Evolutionary conservation across 1,139 yeast species (phyloP).

Genomic region (Saccharomycopsis hybrid): DNA sequence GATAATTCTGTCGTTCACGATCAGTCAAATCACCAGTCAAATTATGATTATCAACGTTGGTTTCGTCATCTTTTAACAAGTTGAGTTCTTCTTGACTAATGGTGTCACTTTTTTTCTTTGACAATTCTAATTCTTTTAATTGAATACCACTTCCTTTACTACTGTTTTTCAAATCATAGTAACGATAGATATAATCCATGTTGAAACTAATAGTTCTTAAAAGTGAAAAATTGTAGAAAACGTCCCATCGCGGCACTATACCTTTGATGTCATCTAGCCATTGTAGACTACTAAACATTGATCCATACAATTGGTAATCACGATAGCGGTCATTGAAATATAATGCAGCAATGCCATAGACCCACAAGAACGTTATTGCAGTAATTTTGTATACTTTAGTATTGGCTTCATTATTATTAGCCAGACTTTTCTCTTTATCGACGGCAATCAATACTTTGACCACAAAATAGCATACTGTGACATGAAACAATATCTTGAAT

Average conservation of each 20-base stretch:
- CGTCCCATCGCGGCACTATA: conserved; percentile 88
- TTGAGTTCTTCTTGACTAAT: conserved; percentile 7
- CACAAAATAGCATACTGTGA: conserved; percentile 47
- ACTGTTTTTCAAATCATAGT: conserved; percentile 19
- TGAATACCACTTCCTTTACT: conserved; percentile 20
- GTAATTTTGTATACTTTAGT: not conserved
- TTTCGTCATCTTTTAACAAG: not conserved
- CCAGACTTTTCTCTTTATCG: conserved; percentile 2
- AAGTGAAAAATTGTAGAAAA: conserved; percentile 83
- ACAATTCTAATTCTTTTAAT: conserved; percentile 1
- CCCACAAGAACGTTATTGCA: conserved; percentile 53
- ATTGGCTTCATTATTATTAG: not conserved
- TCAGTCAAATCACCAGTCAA: conserved; percentile 38
- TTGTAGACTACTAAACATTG: conserved; percentile 28
- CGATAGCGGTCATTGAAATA: conserved; percentile 71
- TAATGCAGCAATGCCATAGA: conserved; percentile 65
- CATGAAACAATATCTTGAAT: conserved; percentile 53
- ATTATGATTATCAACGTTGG: too few species aligned
- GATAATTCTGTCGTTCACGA: conserved; percentile 59
- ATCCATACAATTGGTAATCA: conserved; percentile 41
- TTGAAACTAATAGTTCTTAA: conserved; percentile 79
- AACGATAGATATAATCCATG: conserved; percentile 60
- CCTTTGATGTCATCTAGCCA: conserved; percentile 61
- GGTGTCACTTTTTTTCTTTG: not conserved
- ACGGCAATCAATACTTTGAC: conserved; percentile 34